Evolutionary conservation across 768 basidiomycete genomes (phyloP), one percentile per base, ranked within the genome.

Genomic region (Collybiopsis luxurians): DNA sequence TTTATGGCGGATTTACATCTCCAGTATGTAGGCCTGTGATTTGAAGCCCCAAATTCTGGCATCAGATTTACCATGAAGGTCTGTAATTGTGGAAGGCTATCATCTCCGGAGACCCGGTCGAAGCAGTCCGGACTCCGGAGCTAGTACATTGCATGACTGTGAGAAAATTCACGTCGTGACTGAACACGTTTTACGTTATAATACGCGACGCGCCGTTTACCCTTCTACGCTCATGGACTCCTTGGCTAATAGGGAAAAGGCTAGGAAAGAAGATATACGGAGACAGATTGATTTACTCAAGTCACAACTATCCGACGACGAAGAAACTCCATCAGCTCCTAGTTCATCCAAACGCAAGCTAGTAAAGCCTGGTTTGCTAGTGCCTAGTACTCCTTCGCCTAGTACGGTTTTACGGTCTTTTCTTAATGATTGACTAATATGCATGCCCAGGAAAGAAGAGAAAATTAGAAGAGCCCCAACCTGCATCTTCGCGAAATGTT

Each of bases 281-380:
- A 71, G 67, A 15, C 76, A 89, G 59, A 90, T 90, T 47, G 77
- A 79, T 0, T 60, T 61, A 0, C 69, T 90, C 24, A 79, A 89
- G 58, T 73, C 81, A 0, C 80, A 87, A 66, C 77, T 89, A 19
- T 62, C 63, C 13, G 70, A 75, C 36, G 46, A 76, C 38, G 73
- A 75, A 11, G 55, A 62, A 46, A 30, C 56, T 44, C 40, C 51
- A 55, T 51, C 47, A 40, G 58, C 55, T 27, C 71, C 72, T 2
- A 63, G 62, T 21, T 77, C 80, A 5, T 79, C 80, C 9, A 82
- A 83, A 67, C 73, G 80, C 58, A 84, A 79, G 67, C 70, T 69
- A 43, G 61, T 61, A 11, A 72, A 77, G 9, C 58, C 73, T 2
- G 67, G 70, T 2, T 63, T 80, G 13, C 62, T 79, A 0, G 80